Conservation (phyloP, 768 basidiomycete species). For the Mycena galericulata region DNA sequence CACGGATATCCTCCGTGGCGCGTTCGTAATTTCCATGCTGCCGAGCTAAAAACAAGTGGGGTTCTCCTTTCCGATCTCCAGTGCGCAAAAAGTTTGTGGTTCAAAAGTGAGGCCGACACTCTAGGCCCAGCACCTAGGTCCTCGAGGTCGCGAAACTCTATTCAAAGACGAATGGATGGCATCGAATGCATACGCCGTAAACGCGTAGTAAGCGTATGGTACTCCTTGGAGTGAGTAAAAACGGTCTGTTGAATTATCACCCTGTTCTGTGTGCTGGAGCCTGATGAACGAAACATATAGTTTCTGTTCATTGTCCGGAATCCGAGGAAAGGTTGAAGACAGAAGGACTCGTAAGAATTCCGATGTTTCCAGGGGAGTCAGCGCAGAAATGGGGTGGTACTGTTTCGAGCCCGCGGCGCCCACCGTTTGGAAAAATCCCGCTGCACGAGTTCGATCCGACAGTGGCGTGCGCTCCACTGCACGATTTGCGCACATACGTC, state of each 20-base stretch:
- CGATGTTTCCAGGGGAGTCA: constrained; percentile 13
- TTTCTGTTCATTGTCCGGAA: constrained; percentile 11
- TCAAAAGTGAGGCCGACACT: neutral
- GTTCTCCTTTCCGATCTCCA: neutral
- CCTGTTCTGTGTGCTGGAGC: no score
- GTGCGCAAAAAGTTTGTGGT: neutral
- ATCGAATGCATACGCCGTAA: constrained; percentile 22
- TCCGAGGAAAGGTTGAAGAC: constrained; percentile 21
- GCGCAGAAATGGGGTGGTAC: neutral
- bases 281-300: neutral
- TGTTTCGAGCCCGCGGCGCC: constrained; percentile 10
- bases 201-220: neutral
- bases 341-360: constrained; percentile 16
- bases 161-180: constrained; percentile 9
- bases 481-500: no score
- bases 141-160: constrained; percentile 16
- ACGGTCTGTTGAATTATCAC: no score
- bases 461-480: no score
- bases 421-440: neutral
- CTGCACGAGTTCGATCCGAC: no score
- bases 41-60: constrained; percentile 21
- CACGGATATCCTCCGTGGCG: constrained; percentile 11
- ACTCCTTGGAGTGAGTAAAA: neutral
- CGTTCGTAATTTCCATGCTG: constrained; percentile 13
- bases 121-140: constrained; percentile 10